These are phyloP conservation scores for Kingdonia uniflora DNA, from an alignment of 164 flowering plant genomes.

Conservation along the genomic window DNA sequence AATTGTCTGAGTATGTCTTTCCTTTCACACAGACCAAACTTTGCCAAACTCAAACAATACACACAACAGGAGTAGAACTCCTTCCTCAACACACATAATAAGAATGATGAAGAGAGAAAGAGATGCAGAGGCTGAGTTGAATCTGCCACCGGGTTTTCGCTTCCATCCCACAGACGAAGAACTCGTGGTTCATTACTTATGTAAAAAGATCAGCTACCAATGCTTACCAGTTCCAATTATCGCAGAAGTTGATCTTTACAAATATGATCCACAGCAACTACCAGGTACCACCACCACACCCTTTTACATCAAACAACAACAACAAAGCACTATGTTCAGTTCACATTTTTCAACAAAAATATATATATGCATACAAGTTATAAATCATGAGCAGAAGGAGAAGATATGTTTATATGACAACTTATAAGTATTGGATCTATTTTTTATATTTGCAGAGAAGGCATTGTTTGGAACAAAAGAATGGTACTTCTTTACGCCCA, in stretches of 20 bases:
- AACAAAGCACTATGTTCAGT: no score
- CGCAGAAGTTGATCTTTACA: conserved; percentile 28
- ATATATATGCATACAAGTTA: no score
- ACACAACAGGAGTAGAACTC: no score
- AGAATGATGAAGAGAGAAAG: conserved; percentile 11
- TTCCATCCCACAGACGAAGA: conserved; percentile 31
- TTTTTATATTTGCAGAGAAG: conserved; percentile 11
- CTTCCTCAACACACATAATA: no score
- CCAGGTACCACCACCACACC: conserved; percentile 12
- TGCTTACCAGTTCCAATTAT: conserved; percentile 20
- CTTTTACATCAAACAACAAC: no score
- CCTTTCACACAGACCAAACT: no score
- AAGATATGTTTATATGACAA: no score
- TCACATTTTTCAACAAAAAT: no score
- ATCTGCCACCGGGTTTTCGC: conserved; percentile 24
- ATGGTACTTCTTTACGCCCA: conserved; percentile 21
- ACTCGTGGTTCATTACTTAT: conserved; percentile 21
- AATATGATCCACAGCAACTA: conserved; percentile 21
- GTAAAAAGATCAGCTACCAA: conserved; percentile 16
- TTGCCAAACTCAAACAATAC: no score
- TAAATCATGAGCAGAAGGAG: no score
- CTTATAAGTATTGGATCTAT: background rate
- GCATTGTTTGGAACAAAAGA: conserved; percentile 23
- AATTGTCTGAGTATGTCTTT: no score
- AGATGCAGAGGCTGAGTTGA: conserved; percentile 21